Base-by-base conservation (phyloP, 2,329 filamentous ascomycete species). In the Davidsoniella neocaledoniae region DNA sequence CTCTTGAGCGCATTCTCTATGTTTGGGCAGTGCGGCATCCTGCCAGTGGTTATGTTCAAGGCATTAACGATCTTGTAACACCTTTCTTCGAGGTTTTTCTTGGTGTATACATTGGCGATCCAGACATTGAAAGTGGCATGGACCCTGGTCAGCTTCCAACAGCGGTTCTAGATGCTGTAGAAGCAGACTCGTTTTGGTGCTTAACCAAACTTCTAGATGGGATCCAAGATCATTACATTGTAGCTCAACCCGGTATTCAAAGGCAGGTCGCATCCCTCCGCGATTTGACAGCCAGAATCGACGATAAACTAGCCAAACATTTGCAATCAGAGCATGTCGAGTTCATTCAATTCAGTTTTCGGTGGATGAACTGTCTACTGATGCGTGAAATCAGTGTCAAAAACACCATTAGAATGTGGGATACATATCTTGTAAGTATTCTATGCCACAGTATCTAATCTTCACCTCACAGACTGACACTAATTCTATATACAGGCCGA, bases 381-480 rank as follows among this genome's bases (percentile, higher is more conserved):
- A 98, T 98, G 91, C 77, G 91, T 55, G 91, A 98, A 67, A 84
- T 98, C 56, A 94, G 84, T 61, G 90, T 98, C 51, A 85, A 81
- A 63, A 96, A 95, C 62, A 95, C 87, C 0, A 94, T 98, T 55
- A 76, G 91, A 57, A 98, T 98, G 91, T 98, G 91, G 91, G 91
- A 98, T 65, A 98, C 91, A 23, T 98, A 98, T 67, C 76, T 98
- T 68, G 90, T 95, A 70, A 62, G 79, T 66, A 47, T 5, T 37
- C 42, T 58, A 56, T 55, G 56, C 54, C 47, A 53, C 53, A 12
- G 12, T 4, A 40, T 19, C 23, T 17, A 19, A 26, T 17, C 26
- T n/a, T 14, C 42, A 14, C 43, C 52, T 19, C 23, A 42, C 4
- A 14, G 17, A 23, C 19, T 33, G 26, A 48, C 19, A n/a, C 25